phyloP scores from a whole-genome alignment of 202 grass and related monocot species.

The Alloteropsis angusta region DNA sequence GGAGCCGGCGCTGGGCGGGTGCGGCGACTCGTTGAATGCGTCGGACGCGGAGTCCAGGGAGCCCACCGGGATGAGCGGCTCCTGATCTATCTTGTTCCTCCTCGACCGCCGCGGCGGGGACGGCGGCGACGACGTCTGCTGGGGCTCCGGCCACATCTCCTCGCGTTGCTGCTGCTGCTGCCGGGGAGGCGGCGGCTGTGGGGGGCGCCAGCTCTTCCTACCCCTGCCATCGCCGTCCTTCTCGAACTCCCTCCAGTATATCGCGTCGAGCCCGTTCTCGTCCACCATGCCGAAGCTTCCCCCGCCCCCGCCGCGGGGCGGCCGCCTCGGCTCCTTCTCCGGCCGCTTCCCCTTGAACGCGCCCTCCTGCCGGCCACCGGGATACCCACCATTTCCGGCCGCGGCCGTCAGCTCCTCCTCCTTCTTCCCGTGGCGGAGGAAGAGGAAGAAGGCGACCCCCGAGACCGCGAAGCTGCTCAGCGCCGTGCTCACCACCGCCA shows the following conservation, averaged over 20 bases:
- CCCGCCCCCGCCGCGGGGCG: background rate
- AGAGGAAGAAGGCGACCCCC: slow-evolving; percentile 60
- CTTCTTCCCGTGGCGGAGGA: slow-evolving; percentile 45
- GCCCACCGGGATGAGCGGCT: slow-evolving; percentile 50
- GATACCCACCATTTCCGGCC: background rate
- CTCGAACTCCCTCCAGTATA: slow-evolving; percentile 71
- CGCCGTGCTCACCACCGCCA: slow-evolving; percentile 75
- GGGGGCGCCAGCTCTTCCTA: slow-evolving; percentile 18
- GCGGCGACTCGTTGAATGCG: slow-evolving; percentile 33
- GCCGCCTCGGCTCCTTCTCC: slow-evolving; percentile 25
- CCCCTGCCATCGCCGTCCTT: slow-evolving; percentile 30
- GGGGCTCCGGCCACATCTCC: slow-evolving; percentile 1
- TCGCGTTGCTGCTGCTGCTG: slow-evolving; percentile 1
- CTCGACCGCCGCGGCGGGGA: slow-evolving; percentile 18
- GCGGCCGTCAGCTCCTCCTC: background rate
- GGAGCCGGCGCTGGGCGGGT: slow-evolving; percentile 21
- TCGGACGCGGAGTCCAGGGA: slow-evolving; percentile 52
- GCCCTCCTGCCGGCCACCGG: background rate
- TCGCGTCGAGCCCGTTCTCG: slow-evolving; percentile 75
- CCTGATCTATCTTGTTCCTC: slow-evolving; percentile 42
- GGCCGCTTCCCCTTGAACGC: slow-evolving; percentile 12
- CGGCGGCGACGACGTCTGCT: background rate
- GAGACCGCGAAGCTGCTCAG: slow-evolving; percentile 76
- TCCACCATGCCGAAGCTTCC: slow-evolving; percentile 50
- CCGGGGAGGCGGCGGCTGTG: background rate